Evolutionary conservation across 352 stramenopile species (phyloP).

Genomic region (Globisporangium carolinianum): DNA sequence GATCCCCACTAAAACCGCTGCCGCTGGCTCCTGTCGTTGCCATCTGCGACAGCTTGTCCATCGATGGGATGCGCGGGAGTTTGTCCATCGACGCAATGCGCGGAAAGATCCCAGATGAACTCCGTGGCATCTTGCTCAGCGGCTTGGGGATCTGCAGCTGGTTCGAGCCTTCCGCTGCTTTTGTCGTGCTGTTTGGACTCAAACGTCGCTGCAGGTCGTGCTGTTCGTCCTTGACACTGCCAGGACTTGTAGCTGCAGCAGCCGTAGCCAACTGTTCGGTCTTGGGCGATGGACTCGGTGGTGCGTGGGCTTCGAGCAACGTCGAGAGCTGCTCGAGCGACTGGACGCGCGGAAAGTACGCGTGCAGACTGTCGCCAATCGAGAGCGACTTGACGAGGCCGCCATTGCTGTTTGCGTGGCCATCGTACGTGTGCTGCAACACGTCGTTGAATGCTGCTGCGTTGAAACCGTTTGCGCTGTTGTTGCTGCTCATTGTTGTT

Average conservation of each 20-base stretch:
- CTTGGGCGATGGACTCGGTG: background rate
- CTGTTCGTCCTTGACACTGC: slow-evolving; percentile 23
- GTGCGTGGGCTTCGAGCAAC: slow-evolving; percentile 50
- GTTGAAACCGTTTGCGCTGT: background rate
- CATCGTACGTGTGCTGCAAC: slow-evolving; percentile 15
- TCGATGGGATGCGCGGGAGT: slow-evolving; percentile 28
- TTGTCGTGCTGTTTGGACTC: slow-evolving; percentile 34
- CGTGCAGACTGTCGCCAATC: slow-evolving; percentile 55
- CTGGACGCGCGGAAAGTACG: slow-evolving; percentile 73
- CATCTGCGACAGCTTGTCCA: slow-evolving; percentile 52
- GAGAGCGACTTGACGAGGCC: slow-evolving; percentile 49
- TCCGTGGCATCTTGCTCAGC: slow-evolving; percentile 72
- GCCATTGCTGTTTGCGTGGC: slow-evolving; percentile 9
- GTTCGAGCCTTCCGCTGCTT: slow-evolving; percentile 30
- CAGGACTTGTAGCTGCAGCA: no score
- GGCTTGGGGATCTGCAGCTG: slow-evolving; percentile 72
- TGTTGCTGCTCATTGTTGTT: slow-evolving; percentile 2
- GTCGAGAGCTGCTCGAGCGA: slow-evolving; percentile 72
- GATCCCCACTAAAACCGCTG: background rate
- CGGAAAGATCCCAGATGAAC: slow-evolving; percentile 74
- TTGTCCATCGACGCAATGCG: slow-evolving; percentile 67
- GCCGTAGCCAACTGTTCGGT: background rate
- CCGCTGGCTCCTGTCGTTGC: slow-evolving; percentile 31
- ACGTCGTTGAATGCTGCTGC: slow-evolving; percentile 3
- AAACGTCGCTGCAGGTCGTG: slow-evolving; percentile 17